Evolutionary conservation across 1,284 basidiomycete species (phyloP), one percentile per base, ranked within the genome.

Genomic region (Macrocystidia cucumis): DNA sequence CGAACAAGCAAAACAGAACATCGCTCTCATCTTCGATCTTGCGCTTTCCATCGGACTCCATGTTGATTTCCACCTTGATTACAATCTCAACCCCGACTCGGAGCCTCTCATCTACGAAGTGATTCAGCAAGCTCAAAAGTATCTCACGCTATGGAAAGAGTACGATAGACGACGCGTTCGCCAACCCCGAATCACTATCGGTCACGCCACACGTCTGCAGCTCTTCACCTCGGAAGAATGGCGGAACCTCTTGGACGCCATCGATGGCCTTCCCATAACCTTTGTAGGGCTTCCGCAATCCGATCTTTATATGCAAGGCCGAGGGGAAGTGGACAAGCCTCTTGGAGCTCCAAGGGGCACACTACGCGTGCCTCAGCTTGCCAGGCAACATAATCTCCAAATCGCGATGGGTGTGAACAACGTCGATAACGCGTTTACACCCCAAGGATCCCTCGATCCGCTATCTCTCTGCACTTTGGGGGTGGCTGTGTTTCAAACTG

Each of bases 251-350:
- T 47, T 41, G 18, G 42, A 43, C 13, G 51, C 55, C 34, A 56
- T 67, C 33, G 50, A 54, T 2, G 52, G 49, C 11, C 58, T 76
- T 11, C 69, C 73, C 1, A 59, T 77, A 32, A 59, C 60, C 37
- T 63, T 80, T 28, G 67, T 80, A 4, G 67, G 70, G 2, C 58
- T 80, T 7, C 77, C 74, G 6, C 74, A 77, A 46, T 77, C 69
- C 39, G 75, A 82, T 43, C 57, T 78, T 48, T 81, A 78, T 54
- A 79, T 79, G 70, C 74, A 76, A 60, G 75, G 74, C 11, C 59
- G 72, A 30, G 48, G 42, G 13, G 49, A 47, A 9, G 36, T 44
- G 23, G 44, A 55, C 20, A 49, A 50, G 25, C 54, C 60, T 12
- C 45, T 67, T 8, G 62, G 62, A 26, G 54, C 61, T 6, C 71